These are phyloP conservation scores for Cutaneotrichosporon daszewskae DNA, from an alignment of 1,284 basidiomycete species.

Conservation along the genomic window DNA sequence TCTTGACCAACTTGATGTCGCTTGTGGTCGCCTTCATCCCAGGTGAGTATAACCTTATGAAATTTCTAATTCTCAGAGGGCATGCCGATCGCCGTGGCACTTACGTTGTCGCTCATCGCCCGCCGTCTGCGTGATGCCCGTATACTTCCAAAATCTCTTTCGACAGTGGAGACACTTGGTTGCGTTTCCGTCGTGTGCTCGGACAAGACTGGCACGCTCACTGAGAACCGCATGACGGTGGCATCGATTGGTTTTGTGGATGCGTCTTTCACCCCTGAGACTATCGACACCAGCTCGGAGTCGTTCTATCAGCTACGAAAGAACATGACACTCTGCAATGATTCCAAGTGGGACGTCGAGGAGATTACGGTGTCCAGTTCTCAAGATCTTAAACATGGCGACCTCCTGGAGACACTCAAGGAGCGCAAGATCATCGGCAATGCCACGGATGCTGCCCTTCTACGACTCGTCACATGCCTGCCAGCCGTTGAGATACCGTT, in stretches of 20 bases:
- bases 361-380: conserved; percentile 9
- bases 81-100: conserved; percentile 52
- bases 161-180: conserved; percentile 59
- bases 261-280: conserved; percentile 28
- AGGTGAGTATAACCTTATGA: too few species aligned
- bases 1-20: conserved; percentile 58
- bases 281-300: conserved; percentile 34
- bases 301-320: conserved; percentile 12
- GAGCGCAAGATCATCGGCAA: conserved; percentile 56
- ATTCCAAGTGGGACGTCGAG: conserved; percentile 53
- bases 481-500: conserved; percentile 38
- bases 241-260: conserved; percentile 51
- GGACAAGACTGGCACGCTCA: conserved; percentile 57
- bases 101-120: conserved; percentile 50
- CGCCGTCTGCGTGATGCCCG: conserved; percentile 54
- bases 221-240: conserved; percentile 49
- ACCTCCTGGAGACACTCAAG: too few species aligned
- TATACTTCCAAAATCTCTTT: conserved; percentile 57
- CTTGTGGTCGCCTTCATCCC: conserved; percentile 59
- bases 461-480: conserved; percentile 54
- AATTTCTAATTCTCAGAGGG: too few species aligned
- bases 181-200: conserved; percentile 56
- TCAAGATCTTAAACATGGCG: too few species aligned
- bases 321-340: conserved; percentile 54
- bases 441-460: conserved; percentile 58